phyloP scores from a whole-genome alignment of 1,139 yeast genomes.

The Candida sp. region DNA sequence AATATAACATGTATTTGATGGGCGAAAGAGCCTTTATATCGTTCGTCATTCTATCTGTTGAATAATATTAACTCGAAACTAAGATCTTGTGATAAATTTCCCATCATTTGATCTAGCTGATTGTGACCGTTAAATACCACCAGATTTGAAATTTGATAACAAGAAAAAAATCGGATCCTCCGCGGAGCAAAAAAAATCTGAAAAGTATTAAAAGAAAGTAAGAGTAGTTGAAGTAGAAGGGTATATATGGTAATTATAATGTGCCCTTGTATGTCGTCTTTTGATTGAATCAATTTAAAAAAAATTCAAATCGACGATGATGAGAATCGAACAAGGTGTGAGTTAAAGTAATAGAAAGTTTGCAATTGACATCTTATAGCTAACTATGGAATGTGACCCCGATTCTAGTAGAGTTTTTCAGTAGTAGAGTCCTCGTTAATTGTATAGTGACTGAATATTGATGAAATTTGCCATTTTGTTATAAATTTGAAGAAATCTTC shows the following conservation, averaged over 20 bases:
- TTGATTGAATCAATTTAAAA: neutral
- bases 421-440: no score
- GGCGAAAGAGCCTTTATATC: slow-evolving; percentile 13
- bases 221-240: no score
- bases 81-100: neutral
- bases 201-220: no score
- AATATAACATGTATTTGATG: slow-evolving; percentile 27
- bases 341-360: neutral
- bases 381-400: no score
- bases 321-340: neutral
- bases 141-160: neutral
- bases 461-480: no score
- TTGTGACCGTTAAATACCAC: neutral
- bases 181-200: neutral
- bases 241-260: no score
- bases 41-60: neutral
- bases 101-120: neutral
- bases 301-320: neutral
- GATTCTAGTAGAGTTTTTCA: no score
- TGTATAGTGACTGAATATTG: no score
- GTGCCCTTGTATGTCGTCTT: neutral
- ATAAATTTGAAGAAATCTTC: no score
- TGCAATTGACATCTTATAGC: neutral
- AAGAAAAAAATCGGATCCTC: neutral
- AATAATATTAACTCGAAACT: neutral